Base-by-base conservation (phyloP, 2,329 filamentous ascomycete species). In the Microthyrium microscopicum region DNA sequence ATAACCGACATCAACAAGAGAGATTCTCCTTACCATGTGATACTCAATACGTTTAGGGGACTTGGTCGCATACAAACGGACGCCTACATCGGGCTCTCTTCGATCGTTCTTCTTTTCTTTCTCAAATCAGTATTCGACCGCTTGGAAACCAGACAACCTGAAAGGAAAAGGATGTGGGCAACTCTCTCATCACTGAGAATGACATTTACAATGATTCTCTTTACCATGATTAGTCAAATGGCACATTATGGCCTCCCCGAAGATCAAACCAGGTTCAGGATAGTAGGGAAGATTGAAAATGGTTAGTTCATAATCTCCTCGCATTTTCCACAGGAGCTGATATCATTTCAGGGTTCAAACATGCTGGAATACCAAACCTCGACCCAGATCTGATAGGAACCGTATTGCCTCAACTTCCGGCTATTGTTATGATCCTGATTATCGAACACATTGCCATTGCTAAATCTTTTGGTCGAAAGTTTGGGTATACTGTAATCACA, bases 401-500 rank as follows among this genome's bases (percentile, higher is more conserved):
- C 2, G 81, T 87, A 46, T 61, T 66, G 2, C 60, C 61, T 19
- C 64, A 91, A 41, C 61, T 93, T 4, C 84, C 84, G 0, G 78
- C 78, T 6, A 73, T 77, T 1, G 72, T 91, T 34, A 87, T 92
- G 42, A 81, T 92, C 13, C 64, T 92, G 38, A 63, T 92, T 22
- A 87, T 92, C 42, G 84, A 33, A 24, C 87, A 95, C 52, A 92
- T 95, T 46, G 84, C 87, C 30, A 94, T 95, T 41, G 83, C 85
- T n/a, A 95, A 95, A 54, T 94, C 87, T 0, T 95, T 95, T 44
- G 89, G 87, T 8, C 71, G 87, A 39, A 71, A 94, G 46, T 94
- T 94, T 62, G 92, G 92, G 59, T 95, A 95, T 57, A 77, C 73
- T n/a, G 94, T 95, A 50, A 76, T 94, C 44, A 85, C 87, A 0